phyloP scores from a whole-genome alignment of 2,329 filamentous ascomycete species.

The Blastomyces silverae region DNA sequence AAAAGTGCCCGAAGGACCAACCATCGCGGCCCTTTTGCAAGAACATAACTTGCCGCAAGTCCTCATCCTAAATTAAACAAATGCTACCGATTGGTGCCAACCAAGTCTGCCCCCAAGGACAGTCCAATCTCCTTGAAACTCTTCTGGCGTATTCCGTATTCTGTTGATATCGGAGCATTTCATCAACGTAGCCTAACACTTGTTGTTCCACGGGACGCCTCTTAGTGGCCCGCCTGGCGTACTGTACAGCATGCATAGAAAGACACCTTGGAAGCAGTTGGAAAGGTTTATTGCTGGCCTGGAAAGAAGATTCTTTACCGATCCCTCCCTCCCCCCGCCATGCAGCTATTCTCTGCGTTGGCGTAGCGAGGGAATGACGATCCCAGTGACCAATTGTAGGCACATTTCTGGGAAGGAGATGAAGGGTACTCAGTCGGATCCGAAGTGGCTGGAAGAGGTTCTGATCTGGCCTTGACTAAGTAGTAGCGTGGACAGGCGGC shows the following conservation, averaged over 20 bases:
- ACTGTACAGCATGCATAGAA: not conserved
- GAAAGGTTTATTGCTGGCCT: not conserved
- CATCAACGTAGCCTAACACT: not conserved
- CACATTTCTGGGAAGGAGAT: not conserved
- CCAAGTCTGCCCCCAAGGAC: not conserved
- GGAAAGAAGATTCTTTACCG: not conserved
- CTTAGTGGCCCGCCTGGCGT: not conserved
- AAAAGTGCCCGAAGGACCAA: not conserved
- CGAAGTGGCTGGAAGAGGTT: not conserved
- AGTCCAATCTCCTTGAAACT: constrained; percentile 4
- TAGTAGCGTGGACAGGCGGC: not conserved
- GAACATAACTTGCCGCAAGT: not conserved
- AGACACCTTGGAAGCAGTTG: not conserved
- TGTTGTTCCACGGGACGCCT: not conserved
- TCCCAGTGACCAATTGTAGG: not conserved
- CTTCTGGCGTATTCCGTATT: not conserved
- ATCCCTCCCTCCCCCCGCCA: not conserved
- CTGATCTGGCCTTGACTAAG: not conserved
- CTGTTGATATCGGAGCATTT: constrained; percentile 1
- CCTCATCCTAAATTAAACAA: not conserved
- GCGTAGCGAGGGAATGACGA: not conserved
- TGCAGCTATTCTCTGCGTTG: not conserved
- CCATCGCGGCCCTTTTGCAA: not conserved
- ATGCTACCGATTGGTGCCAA: not conserved
- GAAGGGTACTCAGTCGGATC: not conserved